Base-by-base conservation (phyloP, 495 filamentous ascomycete genomes). In the Annulohypoxylon stygium region DNA sequence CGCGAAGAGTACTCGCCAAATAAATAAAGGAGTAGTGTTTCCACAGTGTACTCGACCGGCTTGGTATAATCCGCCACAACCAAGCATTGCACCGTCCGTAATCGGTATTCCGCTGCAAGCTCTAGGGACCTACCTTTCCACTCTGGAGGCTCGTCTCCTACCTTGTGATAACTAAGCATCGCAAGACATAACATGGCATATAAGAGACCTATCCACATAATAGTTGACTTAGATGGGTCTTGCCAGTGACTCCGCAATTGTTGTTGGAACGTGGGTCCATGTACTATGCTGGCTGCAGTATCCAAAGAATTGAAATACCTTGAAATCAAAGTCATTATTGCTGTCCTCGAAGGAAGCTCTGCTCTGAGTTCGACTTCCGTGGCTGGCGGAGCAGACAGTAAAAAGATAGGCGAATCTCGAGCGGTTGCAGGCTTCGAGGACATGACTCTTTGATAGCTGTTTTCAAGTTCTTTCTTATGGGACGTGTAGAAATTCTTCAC, bases 131-230 rank as follows among this genome's bases (percentile, higher is more conserved):
- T 90, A 65, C 86, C 86, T 74, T 85, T 87, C 86, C 85, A 97
- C 78, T 98, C 94, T 0, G 92, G 90, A 30, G 95, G 96, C 78
- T 97, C 95, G 75, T 98, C 96, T 14, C 93, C 93, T 69, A 96
- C 92, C 61, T 90, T 90, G 78, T 92, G 86, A 78, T 97, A 98
- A 45, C 95, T 97, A 59, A 97, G 87, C 89, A 98, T 91, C 2
- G 97, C 93, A 25, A 98, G 82, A 75, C 92, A 92, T 85, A 98
- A 88, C 83, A 98, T 91, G 3, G 93, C 88, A 81, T 93, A 98
- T 9, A 96, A 85, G 76, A 98, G 85, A 6, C 92, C 95, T 70
- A 99, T 85, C 97, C 96, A 98, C 65, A 95, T 92, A 30, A 94
- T 87, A 39, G 90, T 89, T 2, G 93, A 92, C 74, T 93, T 90